phyloP scores from a whole-genome alignment of 768 basidiomycete species.

The Pisolithus tinctorius region DNA sequence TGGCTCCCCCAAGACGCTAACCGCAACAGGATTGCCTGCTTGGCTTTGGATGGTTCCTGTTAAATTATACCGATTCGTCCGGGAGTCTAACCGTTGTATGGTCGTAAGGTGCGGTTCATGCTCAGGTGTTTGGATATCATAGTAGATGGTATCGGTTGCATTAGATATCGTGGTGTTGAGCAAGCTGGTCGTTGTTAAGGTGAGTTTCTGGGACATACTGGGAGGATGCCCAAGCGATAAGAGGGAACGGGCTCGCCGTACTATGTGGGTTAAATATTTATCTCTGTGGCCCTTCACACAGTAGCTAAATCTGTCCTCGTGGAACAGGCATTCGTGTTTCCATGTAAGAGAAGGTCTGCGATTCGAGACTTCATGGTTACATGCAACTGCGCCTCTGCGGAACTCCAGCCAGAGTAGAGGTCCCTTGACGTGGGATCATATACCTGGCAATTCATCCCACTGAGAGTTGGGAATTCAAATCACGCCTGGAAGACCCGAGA shows the following conservation, averaged over 20 bases:
- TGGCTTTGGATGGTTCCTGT: conserved; percentile 29
- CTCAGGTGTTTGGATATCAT: conserved; percentile 33
- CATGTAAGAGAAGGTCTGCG: no score
- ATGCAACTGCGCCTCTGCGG: not conserved
- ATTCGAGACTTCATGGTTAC: no score
- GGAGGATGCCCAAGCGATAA: not conserved
- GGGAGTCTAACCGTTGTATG: conserved; percentile 26
- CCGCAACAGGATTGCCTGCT: conserved; percentile 21
- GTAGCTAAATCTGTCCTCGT: no score
- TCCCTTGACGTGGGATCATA: not conserved
- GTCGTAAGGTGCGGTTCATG: conserved; percentile 32
- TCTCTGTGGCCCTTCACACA: no score
- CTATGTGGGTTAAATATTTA: no score
- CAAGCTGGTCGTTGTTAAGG: conserved; percentile 32
- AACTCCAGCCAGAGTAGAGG: not conserved
- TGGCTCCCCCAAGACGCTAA: conserved; percentile 23
- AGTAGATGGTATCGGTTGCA: conserved; percentile 31
- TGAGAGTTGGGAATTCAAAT: no score
- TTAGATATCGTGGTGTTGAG: conserved; percentile 34
- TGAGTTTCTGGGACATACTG: conserved; percentile 24
- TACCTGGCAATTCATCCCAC: no score
- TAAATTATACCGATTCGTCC: conserved; percentile 23
- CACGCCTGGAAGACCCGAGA: no score
- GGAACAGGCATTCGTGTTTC: no score
- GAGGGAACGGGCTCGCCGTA: not conserved